A percentile compares a stretch with the other conserved stretches of the same genome.
phyloP scores from a whole-genome alignment of 2,329 filamentous ascomycete species.

The Byssoonygena ceratinophila region DNA sequence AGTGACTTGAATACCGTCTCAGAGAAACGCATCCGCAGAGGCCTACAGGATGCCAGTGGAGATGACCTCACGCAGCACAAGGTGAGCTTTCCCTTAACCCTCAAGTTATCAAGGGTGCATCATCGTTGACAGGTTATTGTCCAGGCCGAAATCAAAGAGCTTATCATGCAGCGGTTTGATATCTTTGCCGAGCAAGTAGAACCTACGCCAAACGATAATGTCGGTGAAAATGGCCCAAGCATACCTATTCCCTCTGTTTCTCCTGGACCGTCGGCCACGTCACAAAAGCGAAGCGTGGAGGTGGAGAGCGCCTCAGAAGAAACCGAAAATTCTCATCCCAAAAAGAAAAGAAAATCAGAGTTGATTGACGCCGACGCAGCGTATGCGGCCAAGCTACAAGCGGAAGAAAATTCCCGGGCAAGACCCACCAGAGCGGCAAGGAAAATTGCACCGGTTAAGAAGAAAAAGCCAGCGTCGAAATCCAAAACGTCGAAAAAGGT shows the following conservation, averaged over 20 bases:
- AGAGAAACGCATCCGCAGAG: conserved; percentile 55
- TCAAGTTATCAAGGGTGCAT: not conserved
- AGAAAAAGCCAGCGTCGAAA: conserved; percentile 48
- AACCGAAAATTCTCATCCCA: conserved; percentile 36
- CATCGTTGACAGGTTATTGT: not conserved
- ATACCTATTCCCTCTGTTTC: conserved; percentile 23
- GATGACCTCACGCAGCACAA: conserved; percentile 54
- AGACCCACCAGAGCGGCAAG: conserved; percentile 67
- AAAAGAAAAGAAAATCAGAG: conserved; percentile 56
- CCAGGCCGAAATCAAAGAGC: conserved; percentile 57
- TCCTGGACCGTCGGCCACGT: conserved; percentile 26
- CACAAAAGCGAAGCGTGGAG: conserved; percentile 34
- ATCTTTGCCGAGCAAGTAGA: conserved; percentile 43
- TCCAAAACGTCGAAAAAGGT: conserved; percentile 55
- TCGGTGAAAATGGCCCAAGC: not conserved
- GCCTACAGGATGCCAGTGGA: conserved; percentile 49
- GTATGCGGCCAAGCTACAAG: conserved; percentile 78
- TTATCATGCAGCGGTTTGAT: conserved; percentile 67
- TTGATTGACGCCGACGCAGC: conserved; percentile 72
- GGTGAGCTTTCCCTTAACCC: conserved; percentile 31
- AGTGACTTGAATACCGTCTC: conserved; percentile 56
- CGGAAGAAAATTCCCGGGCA: conserved; percentile 71
- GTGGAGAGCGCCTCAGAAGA: conserved; percentile 34
- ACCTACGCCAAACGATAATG: conserved; percentile 7
- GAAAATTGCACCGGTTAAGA: conserved; percentile 51